phyloP scores from a whole-genome alignment of 331 rosid species.

The Dryas integrifolia region DNA sequence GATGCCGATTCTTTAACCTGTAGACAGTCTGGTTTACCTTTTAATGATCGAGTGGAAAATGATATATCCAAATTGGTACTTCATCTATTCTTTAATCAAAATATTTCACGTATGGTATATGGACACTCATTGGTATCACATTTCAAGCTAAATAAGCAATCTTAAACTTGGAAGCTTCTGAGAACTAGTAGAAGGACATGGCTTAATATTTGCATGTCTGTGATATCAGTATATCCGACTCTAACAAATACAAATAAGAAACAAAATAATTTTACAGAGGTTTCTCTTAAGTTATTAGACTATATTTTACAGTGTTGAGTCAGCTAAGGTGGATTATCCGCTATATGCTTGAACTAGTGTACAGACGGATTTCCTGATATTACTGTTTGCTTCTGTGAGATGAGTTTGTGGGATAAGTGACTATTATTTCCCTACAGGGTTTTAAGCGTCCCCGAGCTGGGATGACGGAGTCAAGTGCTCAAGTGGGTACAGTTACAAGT shows the following conservation, averaged over 20 bases:
- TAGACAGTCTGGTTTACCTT: slow-evolving; percentile 75
- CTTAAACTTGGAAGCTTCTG: background rate
- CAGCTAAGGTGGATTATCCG: background rate
- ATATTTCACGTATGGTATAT: background rate
- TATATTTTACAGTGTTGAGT: background rate
- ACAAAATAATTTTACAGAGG: background rate
- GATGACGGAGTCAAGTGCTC: slow-evolving; percentile 56
- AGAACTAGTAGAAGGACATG: background rate
- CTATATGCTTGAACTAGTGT: background rate
- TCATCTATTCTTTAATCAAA: slow-evolving; percentile 25
- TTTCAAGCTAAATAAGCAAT: slow-evolving; percentile 1
- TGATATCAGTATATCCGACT: background rate
- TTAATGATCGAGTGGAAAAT: slow-evolving; percentile 60
- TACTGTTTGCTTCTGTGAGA: background rate
- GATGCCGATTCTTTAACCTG: slow-evolving; percentile 96
- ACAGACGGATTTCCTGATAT: background rate
- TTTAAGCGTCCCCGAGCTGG: slow-evolving; percentile 79
- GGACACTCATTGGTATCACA: background rate
- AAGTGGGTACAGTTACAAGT: slow-evolving; percentile 54
- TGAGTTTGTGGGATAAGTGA: slow-evolving; percentile 11
- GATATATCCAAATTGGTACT: slow-evolving; percentile 75
- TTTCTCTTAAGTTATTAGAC: background rate
- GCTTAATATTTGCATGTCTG: background rate
- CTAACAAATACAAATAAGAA: background rate
- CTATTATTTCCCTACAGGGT: slow-evolving; percentile 50